A percentile compares a stretch with the other conserved stretches of the same genome.
phyloP scores from a whole-genome alignment of 2,329 filamentous ascomycete genomes.

The Talaromyces atroroseus region DNA sequence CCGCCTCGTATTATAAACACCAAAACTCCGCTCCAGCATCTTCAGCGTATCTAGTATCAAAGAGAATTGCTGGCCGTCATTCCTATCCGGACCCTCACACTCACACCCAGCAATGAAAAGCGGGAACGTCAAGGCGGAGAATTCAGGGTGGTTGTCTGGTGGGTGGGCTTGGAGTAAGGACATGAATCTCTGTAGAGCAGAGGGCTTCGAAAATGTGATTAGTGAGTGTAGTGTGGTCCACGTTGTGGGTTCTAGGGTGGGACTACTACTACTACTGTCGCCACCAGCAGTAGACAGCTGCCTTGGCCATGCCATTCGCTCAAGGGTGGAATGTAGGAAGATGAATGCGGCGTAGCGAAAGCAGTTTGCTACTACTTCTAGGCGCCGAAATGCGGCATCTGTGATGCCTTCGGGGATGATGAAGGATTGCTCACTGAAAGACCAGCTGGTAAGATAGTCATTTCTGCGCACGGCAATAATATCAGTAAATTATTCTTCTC shows the following conservation, averaged over 20 bases:
- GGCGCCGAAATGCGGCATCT: slow-evolving; percentile 22
- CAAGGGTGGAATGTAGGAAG: slow-evolving; percentile 33
- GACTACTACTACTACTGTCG: background rate
- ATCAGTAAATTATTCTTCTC: background rate
- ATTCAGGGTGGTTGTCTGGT: slow-evolving; percentile 31
- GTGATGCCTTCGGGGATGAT: slow-evolving; percentile 29
- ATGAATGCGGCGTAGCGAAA: slow-evolving; percentile 34
- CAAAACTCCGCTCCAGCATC: slow-evolving; percentile 27
- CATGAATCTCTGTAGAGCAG: slow-evolving; percentile 25
- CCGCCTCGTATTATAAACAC: slow-evolving; percentile 11
- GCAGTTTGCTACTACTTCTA: slow-evolving; percentile 32
- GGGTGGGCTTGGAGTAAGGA: slow-evolving; percentile 21
- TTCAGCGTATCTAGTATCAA: slow-evolving; percentile 23
- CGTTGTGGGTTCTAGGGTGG: background rate
- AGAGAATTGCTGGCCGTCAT: slow-evolving; percentile 17
- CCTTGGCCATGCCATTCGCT: slow-evolving; percentile 19
- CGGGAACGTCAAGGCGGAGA: slow-evolving; percentile 34
- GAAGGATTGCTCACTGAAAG: slow-evolving; percentile 22
- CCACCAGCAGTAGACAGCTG: background rate
- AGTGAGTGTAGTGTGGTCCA: slow-evolving; percentile 14
- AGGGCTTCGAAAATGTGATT: slow-evolving; percentile 24
- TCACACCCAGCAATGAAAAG: slow-evolving; percentile 34
- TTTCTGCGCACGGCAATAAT: slow-evolving; percentile 20
- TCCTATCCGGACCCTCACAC: slow-evolving; percentile 13
- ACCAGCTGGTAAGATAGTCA: slow-evolving; percentile 27